These are phyloP conservation scores for Penicillium ucsense DNA, from an alignment of 495 filamentous ascomycete genomes.

Conservation along the genomic window DNA sequence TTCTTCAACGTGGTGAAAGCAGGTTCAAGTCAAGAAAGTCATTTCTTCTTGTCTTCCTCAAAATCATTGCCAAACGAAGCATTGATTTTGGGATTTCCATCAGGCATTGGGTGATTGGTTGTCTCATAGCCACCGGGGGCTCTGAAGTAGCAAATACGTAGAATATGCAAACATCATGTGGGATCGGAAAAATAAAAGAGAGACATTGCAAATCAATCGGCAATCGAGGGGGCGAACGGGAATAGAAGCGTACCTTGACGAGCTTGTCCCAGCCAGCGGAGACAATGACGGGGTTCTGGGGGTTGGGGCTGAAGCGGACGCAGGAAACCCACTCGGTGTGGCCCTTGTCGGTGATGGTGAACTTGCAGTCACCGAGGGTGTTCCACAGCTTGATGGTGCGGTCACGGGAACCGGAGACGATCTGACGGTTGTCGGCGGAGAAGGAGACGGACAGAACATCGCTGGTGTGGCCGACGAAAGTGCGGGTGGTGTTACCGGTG, in stretches of 20 bases:
- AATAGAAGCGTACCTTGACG: conserved; percentile 76
- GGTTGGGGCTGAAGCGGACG: conserved; percentile 99
- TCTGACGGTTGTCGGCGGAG: conserved; percentile 99
- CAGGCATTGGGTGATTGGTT: conserved; percentile 83
- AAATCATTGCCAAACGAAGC: conserved; percentile 12
- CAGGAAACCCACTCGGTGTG: conserved; percentile 99
- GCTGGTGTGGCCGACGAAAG: conserved; percentile 98
- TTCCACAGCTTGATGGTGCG: conserved; percentile 99
- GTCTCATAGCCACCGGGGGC: conserved; percentile 89
- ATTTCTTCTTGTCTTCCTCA: conserved; percentile 10
- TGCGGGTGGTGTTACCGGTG: conserved; percentile 89
- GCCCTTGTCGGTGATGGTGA: conserved; percentile 99
- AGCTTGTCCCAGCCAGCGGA: conserved; percentile 99
- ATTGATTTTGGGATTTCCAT: conserved; percentile 37
- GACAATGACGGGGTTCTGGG: conserved; percentile 99
- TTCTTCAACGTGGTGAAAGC: neutral
- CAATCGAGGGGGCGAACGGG: conserved; percentile 2
- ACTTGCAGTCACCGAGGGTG: conserved; percentile 99
- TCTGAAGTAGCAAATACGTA: conserved; percentile 99
- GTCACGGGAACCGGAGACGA: conserved; percentile 97
- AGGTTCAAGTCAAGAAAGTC: conserved; percentile 3
- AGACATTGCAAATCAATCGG: neutral
- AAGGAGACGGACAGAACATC: conserved; percentile 99
- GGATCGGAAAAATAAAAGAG: conserved; percentile 9
- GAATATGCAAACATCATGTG: conserved; percentile 84